Base-by-base conservation (phyloP, 2,329 filamentous ascomycete species). In the Aaosphaeria arxii region DNA sequence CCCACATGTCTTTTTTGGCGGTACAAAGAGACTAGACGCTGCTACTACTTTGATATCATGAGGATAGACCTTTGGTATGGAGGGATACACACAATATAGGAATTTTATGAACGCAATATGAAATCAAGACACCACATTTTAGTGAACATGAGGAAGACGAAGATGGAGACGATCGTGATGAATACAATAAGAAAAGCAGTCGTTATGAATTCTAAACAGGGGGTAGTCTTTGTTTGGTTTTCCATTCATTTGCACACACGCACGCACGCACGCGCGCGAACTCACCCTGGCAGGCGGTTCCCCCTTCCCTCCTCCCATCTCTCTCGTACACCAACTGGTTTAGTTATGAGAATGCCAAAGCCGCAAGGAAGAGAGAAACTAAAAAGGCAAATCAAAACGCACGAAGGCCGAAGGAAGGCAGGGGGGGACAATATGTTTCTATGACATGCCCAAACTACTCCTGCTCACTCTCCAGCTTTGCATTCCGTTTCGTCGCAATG, bases 191-290 rank as follows among this genome's bases (percentile, higher is more conserved):
- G 17, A 24, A 24, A 24, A 24, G 17, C 17, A 24, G 17, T 24
- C 17, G 44, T 59, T 46, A 45, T 48, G 54, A 50, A 56, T 51
- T 64, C 61, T 65, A 65, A 55, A 58, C 52, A 52, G 48, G 55
- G 17, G 61, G 59, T 63, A 59, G 55, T 62, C 57, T 59, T 59
- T 24, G 17, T 56, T 41, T 30, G 40, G 36, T 50, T 52, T 49
- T 45, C 31, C 30, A 39, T 7, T 17, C 30, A n/a, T 30, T 31
- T 31, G 11, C 40, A 24, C 17, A 24, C 17, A 24, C 17, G 17
- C 17, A 24, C 17, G 17, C 17, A 24, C 17, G 17, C 17, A 24
- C 17, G 17, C 17, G 17, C 17, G 17, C 17, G 17, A 24, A 24
- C 17, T 24, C 17, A 24, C 17, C 17, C 17, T 24, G 17, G 17